A percentile compares a stretch with the other conserved stretches of the same genome.
phyloP scores from a whole-genome alignment of 116 monocot species.

The Papilionanthe hybrid region DNA sequence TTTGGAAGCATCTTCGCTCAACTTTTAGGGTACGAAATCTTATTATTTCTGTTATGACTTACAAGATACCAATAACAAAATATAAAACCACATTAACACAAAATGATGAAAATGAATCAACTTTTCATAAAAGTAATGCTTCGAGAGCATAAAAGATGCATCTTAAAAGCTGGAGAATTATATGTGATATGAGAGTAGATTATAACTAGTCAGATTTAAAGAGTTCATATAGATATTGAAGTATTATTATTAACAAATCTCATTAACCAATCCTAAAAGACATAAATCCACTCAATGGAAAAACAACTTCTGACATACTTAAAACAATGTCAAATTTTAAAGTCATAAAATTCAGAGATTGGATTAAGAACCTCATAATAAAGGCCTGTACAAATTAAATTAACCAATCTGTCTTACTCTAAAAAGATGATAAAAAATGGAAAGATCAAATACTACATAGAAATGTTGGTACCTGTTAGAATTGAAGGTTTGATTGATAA shows the following conservation, averaged over 20 bases:
- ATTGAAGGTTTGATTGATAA: slow-evolving; percentile 60
- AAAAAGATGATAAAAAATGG: not conserved
- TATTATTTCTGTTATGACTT: too few species aligned
- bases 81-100: too few species aligned
- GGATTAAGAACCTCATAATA: not conserved
- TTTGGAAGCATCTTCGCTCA: too few species aligned
- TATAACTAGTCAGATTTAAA: not conserved
- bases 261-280: not conserved
- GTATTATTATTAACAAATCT: not conserved
- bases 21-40: too few species aligned
- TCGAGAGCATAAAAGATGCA: too few species aligned
- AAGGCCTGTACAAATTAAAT: not conserved
- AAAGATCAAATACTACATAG: not conserved
- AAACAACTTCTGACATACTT: not conserved
- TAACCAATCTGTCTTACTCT: not conserved
- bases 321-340: not conserved
- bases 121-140: too few species aligned
- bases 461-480: slow-evolving; percentile 26
- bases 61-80: too few species aligned
- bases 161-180: too few species aligned
- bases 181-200: too few species aligned
- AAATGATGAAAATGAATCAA: too few species aligned
- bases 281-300: too few species aligned
- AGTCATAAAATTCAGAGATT: not conserved
- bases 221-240: not conserved